phyloP scores from a whole-genome alignment of 169 alveolate species.

The Cryptosporidium xiaoi region DNA sequence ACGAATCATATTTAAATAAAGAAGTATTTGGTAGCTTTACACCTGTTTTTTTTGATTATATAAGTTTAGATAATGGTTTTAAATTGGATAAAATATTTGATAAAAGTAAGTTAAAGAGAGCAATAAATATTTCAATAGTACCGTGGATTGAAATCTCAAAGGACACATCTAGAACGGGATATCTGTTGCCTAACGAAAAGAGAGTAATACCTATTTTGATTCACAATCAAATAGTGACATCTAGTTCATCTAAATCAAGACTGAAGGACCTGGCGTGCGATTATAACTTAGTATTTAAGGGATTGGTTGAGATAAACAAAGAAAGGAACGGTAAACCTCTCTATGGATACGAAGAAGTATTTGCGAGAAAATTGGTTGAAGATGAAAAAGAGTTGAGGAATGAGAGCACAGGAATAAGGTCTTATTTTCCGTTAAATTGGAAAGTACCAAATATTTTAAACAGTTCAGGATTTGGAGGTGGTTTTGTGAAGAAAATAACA shows the following conservation, averaged over 20 bases:
- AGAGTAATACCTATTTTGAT: slow-evolving; percentile 41
- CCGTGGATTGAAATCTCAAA: slow-evolving; percentile 69
- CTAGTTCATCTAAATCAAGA: slow-evolving; percentile 35
- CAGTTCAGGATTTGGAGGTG: slow-evolving; percentile 35
- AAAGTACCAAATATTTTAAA: slow-evolving; percentile 41
- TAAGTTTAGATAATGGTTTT: neutral
- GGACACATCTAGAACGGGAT: slow-evolving; percentile 55
- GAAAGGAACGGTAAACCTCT: neutral
- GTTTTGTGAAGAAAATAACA: slow-evolving; percentile 46
- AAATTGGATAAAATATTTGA: neutral
- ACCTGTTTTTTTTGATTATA: slow-evolving; percentile 5
- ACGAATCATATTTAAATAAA: neutral
- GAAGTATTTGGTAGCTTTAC: neutral
- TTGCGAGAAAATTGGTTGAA: slow-evolving; percentile 40
- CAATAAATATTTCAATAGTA: slow-evolving; percentile 15
- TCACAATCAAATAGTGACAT: slow-evolving; percentile 39
- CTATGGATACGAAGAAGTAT: neutral
- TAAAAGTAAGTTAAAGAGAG: neutral
- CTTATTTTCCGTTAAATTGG: slow-evolving; percentile 36
- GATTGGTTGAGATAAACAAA: neutral
- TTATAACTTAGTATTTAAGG: slow-evolving; percentile 19
- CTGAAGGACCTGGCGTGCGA: slow-evolving; percentile 2
- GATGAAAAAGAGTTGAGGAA: slow-evolving; percentile 27
- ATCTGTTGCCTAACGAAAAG: slow-evolving; percentile 41
- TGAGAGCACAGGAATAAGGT: slow-evolving; percentile 23